phyloP scores from a whole-genome alignment of 495 filamentous ascomycete genomes.

The Podospora australis region DNA sequence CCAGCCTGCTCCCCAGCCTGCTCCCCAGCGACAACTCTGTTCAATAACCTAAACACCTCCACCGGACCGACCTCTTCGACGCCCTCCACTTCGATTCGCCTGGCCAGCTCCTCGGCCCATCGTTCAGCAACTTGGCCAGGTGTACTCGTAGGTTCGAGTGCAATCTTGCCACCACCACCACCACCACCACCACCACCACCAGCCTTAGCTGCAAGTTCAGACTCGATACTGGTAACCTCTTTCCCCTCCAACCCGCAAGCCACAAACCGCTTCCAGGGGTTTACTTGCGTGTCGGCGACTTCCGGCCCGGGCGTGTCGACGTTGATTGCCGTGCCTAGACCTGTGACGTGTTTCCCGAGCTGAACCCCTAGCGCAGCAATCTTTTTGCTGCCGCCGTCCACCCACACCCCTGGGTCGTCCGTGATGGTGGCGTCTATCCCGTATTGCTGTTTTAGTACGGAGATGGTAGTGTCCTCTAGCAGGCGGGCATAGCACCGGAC shows the following conservation, averaged over 20 bases:
- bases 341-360: constrained; percentile 74
- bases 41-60: constrained; percentile 19
- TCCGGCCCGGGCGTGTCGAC: constrained; percentile 45
- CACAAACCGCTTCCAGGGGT: constrained; percentile 59
- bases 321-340: constrained; percentile 83
- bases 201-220: constrained; percentile 15
- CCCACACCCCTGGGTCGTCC: constrained; percentile 85
- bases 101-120: constrained; percentile 24
- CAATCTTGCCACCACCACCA: neutral
- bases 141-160: too few species aligned
- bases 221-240: constrained; percentile 60
- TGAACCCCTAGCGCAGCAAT: constrained; percentile 88
- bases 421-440: constrained; percentile 57
- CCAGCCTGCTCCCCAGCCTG: neutral
- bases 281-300: constrained; percentile 10
- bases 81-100: constrained; percentile 18
- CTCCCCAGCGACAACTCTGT: constrained; percentile 3
- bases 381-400: constrained; percentile 49
- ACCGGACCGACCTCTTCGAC: constrained; percentile 13
- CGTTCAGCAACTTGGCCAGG: constrained; percentile 3
- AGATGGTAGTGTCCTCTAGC: constrained; percentile 70
- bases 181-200: neutral
- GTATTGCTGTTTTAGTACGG: constrained; percentile 43
- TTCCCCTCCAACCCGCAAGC: constrained; percentile 81
- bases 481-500: constrained; percentile 63